Conservation (phyloP, 2,329 filamentous ascomycete species). For the Fusarium setosum region DNA sequence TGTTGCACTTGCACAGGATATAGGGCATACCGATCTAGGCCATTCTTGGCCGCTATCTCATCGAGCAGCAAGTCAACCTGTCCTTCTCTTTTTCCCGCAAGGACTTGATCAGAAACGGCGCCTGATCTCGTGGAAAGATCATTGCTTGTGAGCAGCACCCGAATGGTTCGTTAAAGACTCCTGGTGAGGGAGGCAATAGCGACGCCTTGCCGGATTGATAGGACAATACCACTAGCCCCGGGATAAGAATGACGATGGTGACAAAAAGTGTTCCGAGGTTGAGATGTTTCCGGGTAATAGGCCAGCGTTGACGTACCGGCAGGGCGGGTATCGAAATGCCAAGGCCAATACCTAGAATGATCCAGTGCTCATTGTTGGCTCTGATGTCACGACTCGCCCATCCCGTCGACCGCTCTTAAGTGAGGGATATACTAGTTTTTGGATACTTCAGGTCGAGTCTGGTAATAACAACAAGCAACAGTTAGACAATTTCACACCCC, state of each 20-base stretch:
- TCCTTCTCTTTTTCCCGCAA: neutral
- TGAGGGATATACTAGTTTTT: too few relatives aligned
- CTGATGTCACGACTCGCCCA: conserved; percentile 17
- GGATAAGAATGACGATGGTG: conserved; percentile 5
- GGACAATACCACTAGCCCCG: conserved; percentile 10
- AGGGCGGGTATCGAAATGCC: neutral
- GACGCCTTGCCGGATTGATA: conserved; percentile 26
- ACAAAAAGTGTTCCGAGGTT: neutral
- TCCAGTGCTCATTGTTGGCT: conserved; percentile 10
- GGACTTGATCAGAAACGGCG: neutral
- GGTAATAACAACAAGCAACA: too few relatives aligned
- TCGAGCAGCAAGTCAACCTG: conserved; percentile 24
- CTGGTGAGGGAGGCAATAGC: neutral
- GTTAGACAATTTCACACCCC: too few relatives aligned
- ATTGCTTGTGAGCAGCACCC: conserved; percentile 26
- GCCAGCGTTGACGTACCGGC: conserved; percentile 3
- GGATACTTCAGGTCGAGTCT: too few relatives aligned
- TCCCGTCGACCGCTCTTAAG: conserved; percentile 18
- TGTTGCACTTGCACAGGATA: conserved; percentile 23
- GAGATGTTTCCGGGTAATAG: neutral
- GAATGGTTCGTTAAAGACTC: conserved; percentile 21
- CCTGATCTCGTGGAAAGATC: conserved; percentile 4
- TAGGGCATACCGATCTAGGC: conserved; percentile 14
- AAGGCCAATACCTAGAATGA: conserved; percentile 4
- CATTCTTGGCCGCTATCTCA: neutral